A percentile compares a stretch with the other conserved stretches of the same genome.
Evolutionary conservation across 495 filamentous ascomycete genomes (phyloP).

Genomic region (Penicillium fimorum): DNA sequence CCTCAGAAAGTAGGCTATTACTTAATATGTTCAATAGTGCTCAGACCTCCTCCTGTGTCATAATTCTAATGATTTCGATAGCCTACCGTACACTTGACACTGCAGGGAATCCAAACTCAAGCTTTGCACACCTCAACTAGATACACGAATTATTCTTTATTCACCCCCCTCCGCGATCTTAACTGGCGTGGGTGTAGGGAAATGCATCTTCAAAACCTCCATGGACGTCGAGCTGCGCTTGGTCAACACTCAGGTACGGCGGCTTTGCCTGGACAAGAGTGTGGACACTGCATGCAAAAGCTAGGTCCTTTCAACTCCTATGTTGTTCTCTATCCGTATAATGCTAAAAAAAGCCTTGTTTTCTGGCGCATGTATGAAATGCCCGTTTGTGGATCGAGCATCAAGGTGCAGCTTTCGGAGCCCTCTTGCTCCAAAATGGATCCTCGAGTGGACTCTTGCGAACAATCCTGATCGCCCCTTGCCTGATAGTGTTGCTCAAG

Average conservation of each 20-base stretch:
- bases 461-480: too few species aligned
- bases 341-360: neutral
- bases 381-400: neutral
- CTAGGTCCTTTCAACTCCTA: neutral
- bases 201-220: rapidly evolving
- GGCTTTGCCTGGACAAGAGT: neutral
- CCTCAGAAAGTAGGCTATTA: neutral
- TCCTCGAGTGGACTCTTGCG: too few species aligned
- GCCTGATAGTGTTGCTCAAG: neutral
- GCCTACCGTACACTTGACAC: neutral
- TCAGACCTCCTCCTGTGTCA: neutral
- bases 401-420: neutral
- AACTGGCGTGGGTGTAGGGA: too few species aligned
- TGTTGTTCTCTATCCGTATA: neutral
- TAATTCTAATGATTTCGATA: neutral
- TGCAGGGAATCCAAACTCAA: neutral
- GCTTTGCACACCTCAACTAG: rapidly evolving
- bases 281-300: neutral
- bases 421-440: too few species aligned
- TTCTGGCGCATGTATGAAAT: neutral
- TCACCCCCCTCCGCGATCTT: neutral
- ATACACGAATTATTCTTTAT: neutral
- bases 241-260: neutral
- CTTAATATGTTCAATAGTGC: neutral
- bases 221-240: neutral